Percentiles rank a stretch among this genome's conserved stretches.
phyloP scores from a whole-genome alignment of 306 rosid genomes.

The Abrus pulchellus region DNA sequence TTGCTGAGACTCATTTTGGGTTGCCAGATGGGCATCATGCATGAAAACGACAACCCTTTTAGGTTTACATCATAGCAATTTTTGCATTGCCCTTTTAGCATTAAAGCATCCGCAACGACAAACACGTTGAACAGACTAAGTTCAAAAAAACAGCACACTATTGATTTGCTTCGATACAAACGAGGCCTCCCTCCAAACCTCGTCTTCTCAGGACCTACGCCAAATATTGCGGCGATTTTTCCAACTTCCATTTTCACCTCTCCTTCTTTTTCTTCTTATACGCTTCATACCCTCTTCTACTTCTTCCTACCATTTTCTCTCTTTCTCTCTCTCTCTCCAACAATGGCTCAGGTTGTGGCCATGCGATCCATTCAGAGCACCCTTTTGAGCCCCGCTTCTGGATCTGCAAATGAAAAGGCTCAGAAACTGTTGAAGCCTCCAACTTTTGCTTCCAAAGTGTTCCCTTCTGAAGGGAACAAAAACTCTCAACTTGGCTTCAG shows the following conservation, averaged over 20 bases:
- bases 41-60: no score
- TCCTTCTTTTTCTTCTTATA: conserved; percentile 1
- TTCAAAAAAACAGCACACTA: not conserved
- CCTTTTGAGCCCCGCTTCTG: conserved; percentile 55
- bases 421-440: conserved; percentile 62
- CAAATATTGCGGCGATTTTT: conserved; percentile 58
- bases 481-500: conserved; percentile 40
- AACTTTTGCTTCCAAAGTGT: conserved; percentile 54
- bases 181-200: conserved; percentile 53
- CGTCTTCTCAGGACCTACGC: conserved; percentile 68
- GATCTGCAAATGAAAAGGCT: conserved; percentile 63
- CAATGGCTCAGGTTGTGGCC: conserved; percentile 87
- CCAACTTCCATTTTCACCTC: conserved; percentile 46
- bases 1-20: no score
- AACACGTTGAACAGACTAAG: not conserved
- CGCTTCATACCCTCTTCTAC: not conserved
- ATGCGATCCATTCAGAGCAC: conserved; percentile 76
- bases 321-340: conserved; percentile 5
- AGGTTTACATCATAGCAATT: no score
- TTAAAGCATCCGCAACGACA: no score
- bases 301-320: conserved; percentile 9
- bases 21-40: no score
- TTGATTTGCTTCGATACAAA: conserved; percentile 63
- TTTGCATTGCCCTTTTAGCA: no score
- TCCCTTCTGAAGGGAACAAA: conserved; percentile 46